Evolutionary conservation across 176 grass and related monocot genomes (phyloP).

Genomic region (Eragrostis curvula): DNA sequence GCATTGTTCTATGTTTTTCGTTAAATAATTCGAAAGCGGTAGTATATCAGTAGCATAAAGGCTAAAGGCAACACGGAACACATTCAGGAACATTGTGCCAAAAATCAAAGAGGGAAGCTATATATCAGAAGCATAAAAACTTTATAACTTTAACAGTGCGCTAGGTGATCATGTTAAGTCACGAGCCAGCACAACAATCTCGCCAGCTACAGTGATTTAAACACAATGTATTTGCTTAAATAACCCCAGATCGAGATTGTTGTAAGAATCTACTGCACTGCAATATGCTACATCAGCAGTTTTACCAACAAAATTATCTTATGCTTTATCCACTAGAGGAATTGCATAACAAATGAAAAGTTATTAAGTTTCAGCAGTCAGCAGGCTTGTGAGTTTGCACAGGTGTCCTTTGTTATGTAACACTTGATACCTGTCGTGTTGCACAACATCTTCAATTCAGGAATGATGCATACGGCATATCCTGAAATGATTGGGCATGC

Average conservation of each 20-base stretch:
- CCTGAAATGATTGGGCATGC: neutral
- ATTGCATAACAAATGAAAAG: neutral
- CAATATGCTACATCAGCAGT: neutral
- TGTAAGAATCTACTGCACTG: neutral
- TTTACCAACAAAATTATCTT: neutral
- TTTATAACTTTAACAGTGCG: slow-evolving; percentile 3
- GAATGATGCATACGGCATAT: neutral
- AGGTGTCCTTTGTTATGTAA: slow-evolving; percentile 1
- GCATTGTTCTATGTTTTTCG: neutral
- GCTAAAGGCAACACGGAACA: slow-evolving; percentile 20
- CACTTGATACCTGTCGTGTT: neutral
- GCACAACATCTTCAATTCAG: slow-evolving; percentile 14
- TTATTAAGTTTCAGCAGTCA: neutral
- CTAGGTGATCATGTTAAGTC: neutral
- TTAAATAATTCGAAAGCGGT: slow-evolving; percentile 29
- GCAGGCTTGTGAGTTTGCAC: slow-evolving; percentile 19
- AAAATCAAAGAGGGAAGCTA: slow-evolving; percentile 28
- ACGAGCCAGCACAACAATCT: slow-evolving; percentile 14
- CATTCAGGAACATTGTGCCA: neutral
- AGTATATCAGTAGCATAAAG: slow-evolving; percentile 5
- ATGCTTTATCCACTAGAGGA: neutral
- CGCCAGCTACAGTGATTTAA: neutral
- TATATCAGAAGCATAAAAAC: slow-evolving; percentile 9
- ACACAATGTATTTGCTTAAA: neutral
- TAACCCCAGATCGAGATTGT: neutral